Base-by-base conservation (phyloP, 768 basidiomycete genomes). In the Podaxis sp. region DNA sequence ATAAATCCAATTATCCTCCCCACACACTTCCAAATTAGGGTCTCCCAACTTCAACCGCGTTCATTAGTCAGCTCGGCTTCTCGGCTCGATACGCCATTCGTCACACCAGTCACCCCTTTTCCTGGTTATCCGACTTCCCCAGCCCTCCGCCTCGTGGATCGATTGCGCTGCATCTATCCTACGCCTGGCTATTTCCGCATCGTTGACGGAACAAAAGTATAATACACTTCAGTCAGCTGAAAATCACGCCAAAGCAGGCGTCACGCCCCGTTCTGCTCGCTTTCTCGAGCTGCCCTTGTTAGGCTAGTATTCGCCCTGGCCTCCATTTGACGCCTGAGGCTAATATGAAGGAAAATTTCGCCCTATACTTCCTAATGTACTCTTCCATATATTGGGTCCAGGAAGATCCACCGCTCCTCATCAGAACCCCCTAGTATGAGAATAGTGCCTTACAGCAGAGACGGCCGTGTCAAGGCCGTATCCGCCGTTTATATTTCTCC, bases 11-110 rank as follows among this genome's bases (percentile, higher is more conserved):
- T 47, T 36, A 49, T 17, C 29, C 24, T 13, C 17, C 57, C 22
- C 56, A 27, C 58, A 27, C 11, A 17, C 24, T 25, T 51, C 37
- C 49, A 41, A 25, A 17, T 51, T 33, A 27, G 29, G 36, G 9
- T 15, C 41, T 2, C 15, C 9, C 61, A 49, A 55, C 54, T 62
- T 62, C 61, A 62, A 62, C 61, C 61, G 54, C 55, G 61, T 62
- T 62, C 55, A 62, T 55, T 55, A 61, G 54, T 62, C 41, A 62
- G 61, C 61, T 29, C 61, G 36, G 29, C 46, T 47, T 40, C 50
- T 37, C 60, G 60, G 60, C 60, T 37, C 19, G 5, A 24, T 29
- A 51, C 51, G 38, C 38, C 50, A 55, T 13, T 2, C 15, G 54
- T 61, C 43, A 61, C 54, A 9, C 33, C 8, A 9, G 33, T 33